Base-by-base conservation (phyloP, 306 rosid species). In the Cercis canadensis region DNA sequence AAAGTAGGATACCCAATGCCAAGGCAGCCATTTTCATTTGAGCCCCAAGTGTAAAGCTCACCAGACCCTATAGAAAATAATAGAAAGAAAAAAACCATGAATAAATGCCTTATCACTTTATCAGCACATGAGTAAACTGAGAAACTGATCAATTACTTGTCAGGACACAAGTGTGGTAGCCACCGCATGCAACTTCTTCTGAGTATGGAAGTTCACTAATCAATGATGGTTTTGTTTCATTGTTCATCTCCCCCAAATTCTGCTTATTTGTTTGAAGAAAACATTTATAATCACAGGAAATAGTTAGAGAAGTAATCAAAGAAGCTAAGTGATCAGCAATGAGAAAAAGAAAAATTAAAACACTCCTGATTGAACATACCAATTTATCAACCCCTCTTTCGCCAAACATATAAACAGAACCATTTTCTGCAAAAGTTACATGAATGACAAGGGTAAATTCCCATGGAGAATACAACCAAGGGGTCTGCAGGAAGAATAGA, bases 1-100 rank as follows among this genome's bases (percentile, higher is more conserved):
- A 57, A 37, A 44, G 76, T 63, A 67, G 43, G 1, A 67, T 90
- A 93, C 98, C 97, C 92, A 17, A 84, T 83, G 43, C 98, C 98
- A 72, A 93, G 98, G 76, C 98, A 90, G 58, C 98, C 98, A 73
- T 93, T 93, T 81, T 93, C 98, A 84, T 93, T 93, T 78, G 98
- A 88, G 54, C 98, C 98, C 98, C 98, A 93, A 66, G 94, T 87
- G 73, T 90, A 90, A 69, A 93, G 84, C 69, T 90, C 94, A 33
- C 97, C 97, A 59, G 82, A 77, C 62, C 79, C 97, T 93, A 69
- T 3, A 33, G 56, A 32, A 63, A 73, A 57, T 43, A 76, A 45
- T 9, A 21, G 59, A 52, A 69, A 36, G 9, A 60, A 49, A 13
- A 74, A 84, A 64, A 52, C 52, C 55, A 17, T 78, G 49, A 56